Evolutionary conservation across 345 rosid species (phyloP), one percentile per base, ranked within the genome.

Genomic region (Turritis glabra): DNA sequence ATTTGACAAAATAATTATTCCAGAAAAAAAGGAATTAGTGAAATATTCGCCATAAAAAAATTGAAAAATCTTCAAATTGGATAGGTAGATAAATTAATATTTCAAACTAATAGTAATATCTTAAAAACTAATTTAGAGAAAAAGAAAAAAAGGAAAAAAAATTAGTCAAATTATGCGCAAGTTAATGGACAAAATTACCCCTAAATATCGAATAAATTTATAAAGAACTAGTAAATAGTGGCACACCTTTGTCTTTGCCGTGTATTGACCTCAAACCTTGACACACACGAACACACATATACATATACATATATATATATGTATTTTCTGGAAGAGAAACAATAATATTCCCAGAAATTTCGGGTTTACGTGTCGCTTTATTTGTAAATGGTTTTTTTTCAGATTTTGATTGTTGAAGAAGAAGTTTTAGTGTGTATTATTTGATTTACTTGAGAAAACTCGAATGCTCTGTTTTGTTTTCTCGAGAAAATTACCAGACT

Each of bases 191-290:
- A 50, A 21, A 71, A 65, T 0, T 50, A 50, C 64, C 80, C 80
- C 29, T 40, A 7, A 47, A 50, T 0, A 30, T 50, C 8, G 10
- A 1, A 38, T 50, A 7, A 77, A 71, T 55, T 77, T 56, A 77
- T 76, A 64, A 77, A 52, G 14, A 51, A 32, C 0, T 3, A 9
- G 25, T 26, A 5, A 76, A 62, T 35, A 77, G 67, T 70, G 70
- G 76, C 66, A 77, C 71, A 33, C 53, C 72, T 35, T 63, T 33
- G 60, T 77, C 76, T 77, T 71, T 77, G 80, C 80, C 80, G 80
- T 77, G 80, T 77, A 50, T 77, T 71, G 80, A 77, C 80, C 72
- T 71, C 57, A 77, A 77, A 71, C 80, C 80, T 74, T 46, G 9
- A 48, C 66, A 17, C 44, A 48, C 40, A 64, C 53, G 64, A 47